Evolutionary conservation across 441 rosid species (phyloP), one percentile per base, ranked within the genome.

Genomic region (Bocquillonia castaneifolia): DNA sequence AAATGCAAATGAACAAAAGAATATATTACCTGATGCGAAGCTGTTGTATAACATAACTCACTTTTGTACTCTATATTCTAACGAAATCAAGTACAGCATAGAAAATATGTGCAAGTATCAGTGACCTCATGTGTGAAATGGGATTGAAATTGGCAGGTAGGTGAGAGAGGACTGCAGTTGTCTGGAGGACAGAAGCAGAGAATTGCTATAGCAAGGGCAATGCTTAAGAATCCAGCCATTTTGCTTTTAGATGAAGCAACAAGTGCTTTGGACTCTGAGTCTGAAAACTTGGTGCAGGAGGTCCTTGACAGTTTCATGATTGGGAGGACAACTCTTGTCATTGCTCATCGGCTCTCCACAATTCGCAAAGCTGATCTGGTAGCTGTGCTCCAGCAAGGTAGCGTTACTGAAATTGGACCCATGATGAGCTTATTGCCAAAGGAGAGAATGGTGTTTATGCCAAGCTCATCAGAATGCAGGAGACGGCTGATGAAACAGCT

Each of bases 101-200:
- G 59, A 61, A 13, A 48, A 36, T 29, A 10, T 60, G 17, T 28
- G 47, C 8, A 62, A 52, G 40, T 20, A 34, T 23, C 59, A 42
- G 31, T n/a, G n/a, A n/a, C n/a, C n/a, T n/a, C n/a, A n/a, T n/a
- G n/a, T 36, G 7, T 51, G 25, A 26, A 28, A 63, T 51, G 6
- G 31, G n/a, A 23, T 20, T 63, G 67, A 37, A 69, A 80, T 80
- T 87, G 82, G 76, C 85, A 95, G 99, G 99, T 92, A 18, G 99
- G 99, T 61, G 99, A 95, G 81, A 95, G 99, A 70, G 99, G 99
- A 57, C 67, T 95, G 58, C 98, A 95, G 67, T 86, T 95, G 12
- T 95, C 99, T 1, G 99, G 98, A 71, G 99, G 98, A 26, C 99
- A 95, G 82, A 95, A 92, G 86, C 98, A 95, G 76, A 82, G 99